Evolutionary conservation across 768 basidiomycete genomes (phyloP).

Genomic region (Termitomyces heimii): DNA sequence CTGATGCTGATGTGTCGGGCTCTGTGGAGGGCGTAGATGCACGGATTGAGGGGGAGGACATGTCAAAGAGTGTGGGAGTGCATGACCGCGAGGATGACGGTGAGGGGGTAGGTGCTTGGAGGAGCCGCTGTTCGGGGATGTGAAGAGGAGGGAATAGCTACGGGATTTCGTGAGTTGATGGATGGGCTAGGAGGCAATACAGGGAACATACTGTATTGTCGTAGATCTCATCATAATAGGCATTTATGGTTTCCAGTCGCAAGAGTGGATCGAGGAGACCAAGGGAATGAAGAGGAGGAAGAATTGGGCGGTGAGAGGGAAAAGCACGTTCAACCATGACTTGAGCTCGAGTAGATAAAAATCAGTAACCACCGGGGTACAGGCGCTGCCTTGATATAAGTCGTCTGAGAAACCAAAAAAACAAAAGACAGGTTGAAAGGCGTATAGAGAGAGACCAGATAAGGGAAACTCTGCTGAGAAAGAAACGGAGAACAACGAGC

Average conservation of each 20-base stretch:
- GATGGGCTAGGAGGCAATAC: neutral
- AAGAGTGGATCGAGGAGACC: slow-evolving; percentile 25
- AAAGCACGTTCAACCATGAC: too few relatives aligned
- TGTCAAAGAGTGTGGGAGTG: slow-evolving; percentile 22
- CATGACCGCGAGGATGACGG: slow-evolving; percentile 26
- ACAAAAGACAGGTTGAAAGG: slow-evolving; percentile 7
- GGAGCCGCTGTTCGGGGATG: too few relatives aligned
- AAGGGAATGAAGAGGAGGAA: slow-evolving; percentile 48
- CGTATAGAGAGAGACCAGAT: slow-evolving; percentile 16
- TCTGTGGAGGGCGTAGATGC: neutral
- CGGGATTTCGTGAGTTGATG: too few relatives aligned
- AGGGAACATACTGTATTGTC: slow-evolving; percentile 12
- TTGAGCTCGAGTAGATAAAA: neutral
- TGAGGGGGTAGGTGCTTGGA: slow-evolving; percentile 32
- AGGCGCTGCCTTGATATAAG: slow-evolving; percentile 29
- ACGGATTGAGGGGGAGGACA: slow-evolving; percentile 8
- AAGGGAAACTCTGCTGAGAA: slow-evolving; percentile 13
- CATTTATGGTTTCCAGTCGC: neutral
- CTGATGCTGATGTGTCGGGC: neutral
- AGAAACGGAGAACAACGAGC: slow-evolving; percentile 7
- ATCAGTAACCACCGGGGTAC: slow-evolving; percentile 27
- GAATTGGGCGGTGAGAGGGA: slow-evolving; percentile 35
- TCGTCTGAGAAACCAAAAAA: slow-evolving; percentile 13
- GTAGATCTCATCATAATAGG: slow-evolving; percentile 13
- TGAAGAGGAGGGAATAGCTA: slow-evolving; percentile 15